Conservation (phyloP, 225 moss, liverwort and hornwort genomes). For the Pseudisothecium myosuroides region DNA sequence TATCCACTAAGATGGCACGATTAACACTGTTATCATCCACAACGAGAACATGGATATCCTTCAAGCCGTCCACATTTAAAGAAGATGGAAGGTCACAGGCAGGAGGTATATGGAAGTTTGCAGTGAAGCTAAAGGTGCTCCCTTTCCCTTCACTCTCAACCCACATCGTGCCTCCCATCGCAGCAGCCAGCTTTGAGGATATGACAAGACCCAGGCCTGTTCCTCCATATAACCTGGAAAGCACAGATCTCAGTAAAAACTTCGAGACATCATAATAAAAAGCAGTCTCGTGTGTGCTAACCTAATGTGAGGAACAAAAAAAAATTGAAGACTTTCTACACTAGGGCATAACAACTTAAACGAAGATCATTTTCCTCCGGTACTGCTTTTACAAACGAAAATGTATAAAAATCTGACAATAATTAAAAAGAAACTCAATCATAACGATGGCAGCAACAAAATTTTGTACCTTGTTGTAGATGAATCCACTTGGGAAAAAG, state of each 20-base stretch:
- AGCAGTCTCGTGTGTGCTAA: not conserved
- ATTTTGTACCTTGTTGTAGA: slow-evolving; percentile 45
- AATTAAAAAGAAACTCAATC: not conserved
- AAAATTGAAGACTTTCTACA: not conserved
- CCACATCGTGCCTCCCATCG: slow-evolving; percentile 62
- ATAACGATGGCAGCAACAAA: not conserved
- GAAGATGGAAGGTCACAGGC: slow-evolving; percentile 47
- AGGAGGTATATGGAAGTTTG: slow-evolving; percentile 52
- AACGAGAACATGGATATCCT: slow-evolving; percentile 34
- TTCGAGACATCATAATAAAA: not conserved
- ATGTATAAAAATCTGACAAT: not conserved
- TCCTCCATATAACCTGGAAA: slow-evolving; percentile 48
- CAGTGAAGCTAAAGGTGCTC: slow-evolving; percentile 47
- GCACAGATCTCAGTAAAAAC: not conserved
- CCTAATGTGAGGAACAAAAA: not conserved
- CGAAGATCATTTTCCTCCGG: not conserved
- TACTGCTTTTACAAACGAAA: not conserved
- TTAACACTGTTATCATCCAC: slow-evolving; percentile 50
- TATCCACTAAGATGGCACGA: slow-evolving; percentile 40
- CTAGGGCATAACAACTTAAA: not conserved
- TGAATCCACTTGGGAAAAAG: slow-evolving; percentile 52
- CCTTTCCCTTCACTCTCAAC: slow-evolving; percentile 56
- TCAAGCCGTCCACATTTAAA: slow-evolving; percentile 34
- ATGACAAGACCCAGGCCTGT: slow-evolving; percentile 55
- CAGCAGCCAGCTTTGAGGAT: slow-evolving; percentile 50